phyloP scores from a whole-genome alignment of 202 grass and related monocot genomes.

The Zoysia matrella region DNA sequence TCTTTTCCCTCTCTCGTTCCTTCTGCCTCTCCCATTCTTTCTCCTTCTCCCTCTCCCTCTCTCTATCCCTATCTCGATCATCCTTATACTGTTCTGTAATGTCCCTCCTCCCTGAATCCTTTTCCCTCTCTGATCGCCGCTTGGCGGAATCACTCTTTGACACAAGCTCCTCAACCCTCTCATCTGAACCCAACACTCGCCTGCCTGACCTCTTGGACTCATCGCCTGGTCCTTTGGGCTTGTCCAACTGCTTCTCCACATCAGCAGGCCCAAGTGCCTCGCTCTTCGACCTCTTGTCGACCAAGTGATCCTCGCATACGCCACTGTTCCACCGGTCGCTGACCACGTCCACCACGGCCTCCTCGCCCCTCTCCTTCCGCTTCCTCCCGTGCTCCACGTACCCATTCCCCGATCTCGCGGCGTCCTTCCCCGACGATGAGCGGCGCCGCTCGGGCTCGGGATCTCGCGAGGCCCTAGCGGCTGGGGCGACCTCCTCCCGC shows the following conservation, averaged over 20 bases:
- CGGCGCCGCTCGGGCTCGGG: no score
- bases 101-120: no score
- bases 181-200: slow-evolving; percentile 44
- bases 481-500: slow-evolving; percentile 56
- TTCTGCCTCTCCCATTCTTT: slow-evolving; percentile 60
- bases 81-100: no score
- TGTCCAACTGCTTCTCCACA: slow-evolving; percentile 33
- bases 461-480: slow-evolving; percentile 68
- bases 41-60: slow-evolving; percentile 60
- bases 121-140: slow-evolving; percentile 44
- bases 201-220: slow-evolving; percentile 77
- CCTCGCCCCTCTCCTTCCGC: no score
- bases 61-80: not conserved
- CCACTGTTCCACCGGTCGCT: no score
- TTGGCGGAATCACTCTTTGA: slow-evolving; percentile 61
- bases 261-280: slow-evolving; percentile 67
- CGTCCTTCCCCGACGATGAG: no score
- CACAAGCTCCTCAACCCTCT: slow-evolving; percentile 62
- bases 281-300: slow-evolving; percentile 74
- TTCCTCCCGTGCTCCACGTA: no score
- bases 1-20: slow-evolving; percentile 63
- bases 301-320: slow-evolving; percentile 4
- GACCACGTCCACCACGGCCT: no score
- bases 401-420: no score
- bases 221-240: not conserved